Evolutionary conservation across 1,139 yeast species (phyloP), one percentile per base, ranked within the genome.

Genomic region (Zygosaccharomyces pseudobailii): DNA sequence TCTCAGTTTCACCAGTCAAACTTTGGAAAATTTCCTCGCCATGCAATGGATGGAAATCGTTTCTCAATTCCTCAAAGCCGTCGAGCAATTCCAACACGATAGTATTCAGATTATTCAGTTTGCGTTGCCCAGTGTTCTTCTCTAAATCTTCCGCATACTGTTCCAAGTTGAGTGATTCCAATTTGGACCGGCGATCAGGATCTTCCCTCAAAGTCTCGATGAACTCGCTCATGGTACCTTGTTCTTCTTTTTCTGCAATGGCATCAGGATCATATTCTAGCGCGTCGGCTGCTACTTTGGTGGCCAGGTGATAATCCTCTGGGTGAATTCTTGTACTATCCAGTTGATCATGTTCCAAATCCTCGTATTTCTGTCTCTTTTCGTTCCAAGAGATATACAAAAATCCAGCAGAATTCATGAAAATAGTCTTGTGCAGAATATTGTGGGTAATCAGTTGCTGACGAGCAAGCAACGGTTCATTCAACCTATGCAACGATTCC

Each of bases 251-350:
- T 49, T 84, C 94, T 3, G 84, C 87, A 63, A 87, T 76, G 58
- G 90, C 96, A 68, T 90, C 97, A 61, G 94, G 98, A 61, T 90
- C 97, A 55, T 89, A 76, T 61, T 94, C 99, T 54, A 92, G 75
- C 1, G 98, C 97, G 72, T 92, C 98, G 2, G 96, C 94, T 7
- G 97, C 97, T 89, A 92, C 90, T 65, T 92, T 92, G 48, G 94
- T 80, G 2, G 97, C 97, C 58, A 92, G 75, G 52, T 87, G 96
- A 64, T 92, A 92, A 68, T 92, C 98, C 68, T 94, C 97, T 3
- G 98, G 98, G 61, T 92, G 99, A 40, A 94, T 89, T 70, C 98
- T 80, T 0, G 98, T 92, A 32, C 95, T 90, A 68, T 92, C 99
- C 55, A 92, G 74, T 44, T 87, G 74, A 61, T 92, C 97, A 36